These are phyloP conservation scores for Aphanomyces euteiches DNA, from an alignment of 352 stramenopile species.

Conservation along the genomic window DNA sequence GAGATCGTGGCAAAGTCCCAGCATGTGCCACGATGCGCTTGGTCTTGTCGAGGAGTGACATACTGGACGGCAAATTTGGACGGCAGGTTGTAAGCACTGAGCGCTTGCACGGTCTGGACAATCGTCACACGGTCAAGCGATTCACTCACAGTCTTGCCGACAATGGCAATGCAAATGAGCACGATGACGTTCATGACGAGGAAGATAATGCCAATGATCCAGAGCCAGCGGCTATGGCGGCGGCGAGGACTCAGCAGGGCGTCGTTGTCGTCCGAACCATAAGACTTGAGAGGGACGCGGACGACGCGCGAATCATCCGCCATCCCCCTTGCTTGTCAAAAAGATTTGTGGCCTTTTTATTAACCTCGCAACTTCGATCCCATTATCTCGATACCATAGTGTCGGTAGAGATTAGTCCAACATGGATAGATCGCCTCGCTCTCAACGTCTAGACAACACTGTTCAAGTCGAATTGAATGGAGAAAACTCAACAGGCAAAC, in stretches of 20 bases:
- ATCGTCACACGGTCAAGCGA: not conserved
- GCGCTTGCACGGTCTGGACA: not conserved
- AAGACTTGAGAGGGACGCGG: slow-evolving; percentile 12
- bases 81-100: slow-evolving; percentile 36
- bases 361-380: no score
- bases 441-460: no score
- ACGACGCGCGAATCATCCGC: not conserved
- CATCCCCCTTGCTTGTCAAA: not conserved
- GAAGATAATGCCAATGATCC: not conserved
- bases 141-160: not conserved
- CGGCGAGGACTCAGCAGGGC: not conserved
- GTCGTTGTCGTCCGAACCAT: slow-evolving; percentile 5
- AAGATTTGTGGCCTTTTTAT: not conserved
- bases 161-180: not conserved
- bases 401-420: no score
- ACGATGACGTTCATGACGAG: slow-evolving; percentile 6
- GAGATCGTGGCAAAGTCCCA: slow-evolving; percentile 81
- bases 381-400: no score
- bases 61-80: slow-evolving; percentile 79
- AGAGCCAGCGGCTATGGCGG: not conserved
- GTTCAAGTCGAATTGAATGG: no score
- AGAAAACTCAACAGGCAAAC: no score
- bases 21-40: slow-evolving; percentile 70
- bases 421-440: no score
- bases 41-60: slow-evolving; percentile 68